Evolutionary conservation across 1,284 basidiomycete species (phyloP), one percentile per base, ranked within the genome.

Genomic region (Mycena sp.): DNA sequence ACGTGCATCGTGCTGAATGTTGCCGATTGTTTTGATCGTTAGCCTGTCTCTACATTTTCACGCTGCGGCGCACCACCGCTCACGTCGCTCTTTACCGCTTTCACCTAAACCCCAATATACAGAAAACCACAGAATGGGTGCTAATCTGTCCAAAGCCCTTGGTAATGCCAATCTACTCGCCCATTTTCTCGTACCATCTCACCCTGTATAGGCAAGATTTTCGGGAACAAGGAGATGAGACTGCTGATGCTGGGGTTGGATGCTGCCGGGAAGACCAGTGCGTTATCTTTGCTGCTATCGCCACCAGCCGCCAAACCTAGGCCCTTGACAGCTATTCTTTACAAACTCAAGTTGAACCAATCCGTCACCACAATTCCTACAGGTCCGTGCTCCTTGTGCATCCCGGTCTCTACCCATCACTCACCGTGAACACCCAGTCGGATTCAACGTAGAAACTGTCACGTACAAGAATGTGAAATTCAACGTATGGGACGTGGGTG

Each of bases 401-500:
- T 21, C 49, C 57, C 29, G 53, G 74, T 74, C 53, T 58, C 51
- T 51, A 25, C 51, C 46, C 52, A 50, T 43, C 29, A 26, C 63
- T 67, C 35, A 66, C 40, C 29, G 37, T 3, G 29, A 23, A 65
- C 52, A 14, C 21, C 35, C 71, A 94, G 95, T 92, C 82, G 96
- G 96, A 21, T 98, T 98, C 87, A 99, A 99, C 77, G 98, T 99
- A 71, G 98, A 99, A 83, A 99, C 98, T 12, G 98, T 99, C 69
- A 98, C 96, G 69, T 99, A 99, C 84, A 99, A 99, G 87, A 99
- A 99, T 74, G 96, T 99, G 76, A 98, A 97, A 76, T 99, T 99
- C 86, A 99, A 98, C 73, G 98, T 99, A 25, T 99, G 98, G 98
- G 98, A 99, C 78, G 98, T 99, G 62, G 98, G 98, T 77, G 98